These are phyloP conservation scores for Eucalyptus decipiens DNA, from an alignment of 345 rosid genomes.

Conservation along the genomic window DNA sequence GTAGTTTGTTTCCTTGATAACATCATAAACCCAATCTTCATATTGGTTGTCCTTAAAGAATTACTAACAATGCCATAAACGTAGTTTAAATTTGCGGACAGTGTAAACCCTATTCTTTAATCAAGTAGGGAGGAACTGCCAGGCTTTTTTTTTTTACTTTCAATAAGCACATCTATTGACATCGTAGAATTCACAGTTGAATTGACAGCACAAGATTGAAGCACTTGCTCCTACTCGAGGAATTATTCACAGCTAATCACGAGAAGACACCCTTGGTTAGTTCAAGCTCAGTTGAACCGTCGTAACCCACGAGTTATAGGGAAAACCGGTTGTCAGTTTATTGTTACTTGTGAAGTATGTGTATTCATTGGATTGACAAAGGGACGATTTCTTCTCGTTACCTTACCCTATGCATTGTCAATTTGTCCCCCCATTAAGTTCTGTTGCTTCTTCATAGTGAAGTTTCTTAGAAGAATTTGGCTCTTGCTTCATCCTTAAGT, in stretches of 20 bases:
- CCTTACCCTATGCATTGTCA: neutral
- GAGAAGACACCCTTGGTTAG: neutral
- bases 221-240: neutral
- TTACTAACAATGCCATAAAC: neutral
- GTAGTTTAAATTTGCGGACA: neutral
- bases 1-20: neutral
- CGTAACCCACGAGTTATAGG: neutral
- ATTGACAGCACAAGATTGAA: neutral
- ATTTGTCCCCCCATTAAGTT: neutral
- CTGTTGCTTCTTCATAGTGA: neutral
- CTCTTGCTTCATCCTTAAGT: neutral
- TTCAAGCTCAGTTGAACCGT: neutral
- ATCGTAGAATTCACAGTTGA: neutral
- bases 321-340: neutral
- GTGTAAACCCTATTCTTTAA: neutral
- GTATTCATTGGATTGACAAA: neutral
- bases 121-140: neutral
- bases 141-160: neutral
- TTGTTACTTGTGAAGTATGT: neutral
- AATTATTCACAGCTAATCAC: neutral
- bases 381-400: neutral
- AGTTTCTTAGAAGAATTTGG: neutral
- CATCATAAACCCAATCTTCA: neutral
- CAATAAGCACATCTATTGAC: neutral
- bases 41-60: neutral